Evolutionary conservation across 2,329 filamentous ascomycete genomes (phyloP), one percentile per base, ranked within the genome.

Genomic region (Phaeosphaeriaceae sp.): DNA sequence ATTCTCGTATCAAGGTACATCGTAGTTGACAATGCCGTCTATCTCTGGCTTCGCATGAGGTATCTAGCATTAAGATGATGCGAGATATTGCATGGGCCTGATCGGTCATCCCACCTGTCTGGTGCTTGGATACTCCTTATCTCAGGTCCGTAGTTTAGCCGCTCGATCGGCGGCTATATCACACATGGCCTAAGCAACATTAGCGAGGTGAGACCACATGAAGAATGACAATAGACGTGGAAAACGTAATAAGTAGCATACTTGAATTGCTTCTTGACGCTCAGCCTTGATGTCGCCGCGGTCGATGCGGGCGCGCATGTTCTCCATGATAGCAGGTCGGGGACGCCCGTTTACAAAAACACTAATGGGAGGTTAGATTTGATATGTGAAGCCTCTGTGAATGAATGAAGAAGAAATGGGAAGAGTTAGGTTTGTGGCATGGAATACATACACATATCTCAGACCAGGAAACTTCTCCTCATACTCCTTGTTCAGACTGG

Each of bases 341-440:
- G 83, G 81, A 38, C 92, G 82, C 0, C 90, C 91, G 70, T 96
- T 92, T 47, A 97, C 93, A 71, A 96, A 97, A 15, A 93, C 89
- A 35, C 83, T 85, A 55, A 16, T 26, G 23, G 13, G n/a, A n/a
- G 5, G 8, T 37, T 12, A 47, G 36, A 44, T 29, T 6, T 23
- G 28, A 26, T 26, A 2, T 7, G 23, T 6, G 23, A 26, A 26
- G 3, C 11, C 5, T 6, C 3, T 26, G 23, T 26, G 11, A 11
- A 26, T 3, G 6, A 26, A 26, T 26, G 23, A 8, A 7, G 23
- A 11, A 11, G 23, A 26, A 11, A 26, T 7, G 23, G 2, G 23
- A 11, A 29, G 2, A 16, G 40, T 12, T 11, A 32, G 32, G 29
- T 12, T 26, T 35, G 33, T 21, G 26, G 4, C 3, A 36, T 16